Conservation (phyloP, 106 monocot species). For the Apostasia shenzhenica region DNA sequence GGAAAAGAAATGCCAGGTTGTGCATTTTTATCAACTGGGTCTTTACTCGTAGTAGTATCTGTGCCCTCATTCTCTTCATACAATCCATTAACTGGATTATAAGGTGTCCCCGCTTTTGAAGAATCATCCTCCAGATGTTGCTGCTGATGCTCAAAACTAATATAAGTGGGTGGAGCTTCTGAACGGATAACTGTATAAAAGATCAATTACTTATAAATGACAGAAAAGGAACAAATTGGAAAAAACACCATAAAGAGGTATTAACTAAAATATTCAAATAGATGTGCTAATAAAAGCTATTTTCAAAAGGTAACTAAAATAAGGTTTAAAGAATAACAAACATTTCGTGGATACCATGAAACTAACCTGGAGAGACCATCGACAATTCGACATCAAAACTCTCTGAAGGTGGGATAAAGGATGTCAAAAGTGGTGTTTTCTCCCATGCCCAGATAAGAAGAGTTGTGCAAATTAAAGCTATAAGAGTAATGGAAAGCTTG, state of each 20-base stretch:
- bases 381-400: constrained; percentile 17
- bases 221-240: too few relatives aligned
- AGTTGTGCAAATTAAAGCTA: constrained; percentile 40
- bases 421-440: constrained; percentile 29
- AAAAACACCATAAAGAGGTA: too few relatives aligned
- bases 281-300: too few relatives aligned
- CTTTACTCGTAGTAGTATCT: neutral
- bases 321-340: too few relatives aligned
- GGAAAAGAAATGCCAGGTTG: constrained; percentile 1
- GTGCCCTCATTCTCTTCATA: neutral
- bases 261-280: too few relatives aligned
- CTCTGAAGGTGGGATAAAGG: constrained; percentile 27
- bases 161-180: neutral
- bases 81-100: neutral
- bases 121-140: constrained; percentile 4
- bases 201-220: neutral
- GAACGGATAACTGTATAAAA: neutral
- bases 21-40: neutral
- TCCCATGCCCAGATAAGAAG: constrained; percentile 63
- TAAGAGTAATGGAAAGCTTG: constrained; percentile 41
- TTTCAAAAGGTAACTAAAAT: too few relatives aligned
- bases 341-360: neutral
- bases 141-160: constrained; percentile 2
- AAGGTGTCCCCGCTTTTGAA: neutral
- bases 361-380: constrained; percentile 36